Conservation (phyloP, 306 rosid genomes). For the Quercus engelmannii region DNA sequence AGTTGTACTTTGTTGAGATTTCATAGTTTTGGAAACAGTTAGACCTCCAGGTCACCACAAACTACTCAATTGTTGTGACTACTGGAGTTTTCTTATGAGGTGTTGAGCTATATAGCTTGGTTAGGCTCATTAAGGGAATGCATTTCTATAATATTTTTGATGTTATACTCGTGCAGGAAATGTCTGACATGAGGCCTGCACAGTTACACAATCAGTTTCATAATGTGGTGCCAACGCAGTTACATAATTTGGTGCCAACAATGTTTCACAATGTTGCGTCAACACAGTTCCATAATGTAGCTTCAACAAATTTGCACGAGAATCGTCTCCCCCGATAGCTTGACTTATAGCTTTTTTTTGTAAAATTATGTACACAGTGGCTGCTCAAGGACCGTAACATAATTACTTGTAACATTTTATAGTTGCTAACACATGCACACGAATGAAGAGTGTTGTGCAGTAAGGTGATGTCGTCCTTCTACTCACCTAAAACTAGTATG, state of each 20-base stretch:
- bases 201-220: conserved; percentile 24
- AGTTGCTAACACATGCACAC: not conserved
- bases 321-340: conserved; percentile 46
- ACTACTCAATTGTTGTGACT: not conserved
- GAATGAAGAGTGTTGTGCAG: not conserved
- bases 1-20: not conserved
- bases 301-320: conserved; percentile 43
- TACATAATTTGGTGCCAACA: conserved; percentile 42
- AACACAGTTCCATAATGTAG: conserved; percentile 30
- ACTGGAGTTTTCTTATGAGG: not conserved
- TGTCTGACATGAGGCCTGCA: conserved; percentile 23
- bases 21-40: not conserved
- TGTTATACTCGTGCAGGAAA: conserved; percentile 34
- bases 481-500: not conserved
- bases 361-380: conserved; percentile 11
- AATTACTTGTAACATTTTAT: not conserved
- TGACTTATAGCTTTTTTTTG: not conserved
- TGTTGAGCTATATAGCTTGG: conserved; percentile 2
- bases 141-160: conserved; percentile 12
- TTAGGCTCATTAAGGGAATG: not conserved
- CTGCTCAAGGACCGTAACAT: not conserved
- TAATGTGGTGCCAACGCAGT: conserved; percentile 40
- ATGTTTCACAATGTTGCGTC: conserved; percentile 40
- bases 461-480: not conserved
- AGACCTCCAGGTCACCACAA: not conserved